Percentiles rank a stretch among this genome's conserved stretches.
Conservation (phyloP, 1,284 basidiomycete genomes). For the Malassezia brasiliensis region DNA sequence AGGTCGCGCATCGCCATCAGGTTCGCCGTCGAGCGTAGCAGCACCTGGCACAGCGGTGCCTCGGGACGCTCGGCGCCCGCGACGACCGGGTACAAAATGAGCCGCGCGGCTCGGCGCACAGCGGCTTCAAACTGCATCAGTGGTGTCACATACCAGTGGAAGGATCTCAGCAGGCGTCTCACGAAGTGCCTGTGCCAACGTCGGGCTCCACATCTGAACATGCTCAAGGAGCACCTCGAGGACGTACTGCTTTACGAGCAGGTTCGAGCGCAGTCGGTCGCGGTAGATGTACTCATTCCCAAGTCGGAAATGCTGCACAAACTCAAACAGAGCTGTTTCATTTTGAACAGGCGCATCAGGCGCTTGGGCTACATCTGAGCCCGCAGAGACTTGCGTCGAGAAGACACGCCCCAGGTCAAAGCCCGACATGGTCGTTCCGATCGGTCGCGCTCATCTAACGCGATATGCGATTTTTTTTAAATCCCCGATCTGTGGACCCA, state of each 20-base stretch:
- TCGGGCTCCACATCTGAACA: slow-evolving; percentile 81
- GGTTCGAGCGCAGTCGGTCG: slow-evolving; percentile 78
- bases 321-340: slow-evolving; percentile 43
- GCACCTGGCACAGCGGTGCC: slow-evolving; percentile 73
- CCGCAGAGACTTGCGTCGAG: slow-evolving; percentile 39
- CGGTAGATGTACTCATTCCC: slow-evolving; percentile 52
- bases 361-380: slow-evolving; percentile 32
- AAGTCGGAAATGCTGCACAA: slow-evolving; percentile 44
- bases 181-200: slow-evolving; percentile 80
- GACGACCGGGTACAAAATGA: slow-evolving; percentile 43
- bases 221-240: slow-evolving; percentile 88
- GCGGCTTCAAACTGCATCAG: slow-evolving; percentile 32
- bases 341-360: slow-evolving; percentile 45
- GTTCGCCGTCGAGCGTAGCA: slow-evolving; percentile 70
- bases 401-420: slow-evolving; percentile 44
- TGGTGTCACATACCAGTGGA: slow-evolving; percentile 60
- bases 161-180: slow-evolving; percentile 80
- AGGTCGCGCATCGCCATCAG: slow-evolving; percentile 80
- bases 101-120: slow-evolving; percentile 38
- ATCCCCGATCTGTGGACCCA: neutral
- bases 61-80: slow-evolving; percentile 30
- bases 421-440: slow-evolving; percentile 36
- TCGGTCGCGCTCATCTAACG: slow-evolving; percentile 2
- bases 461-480: neutral
- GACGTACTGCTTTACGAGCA: slow-evolving; percentile 79